Base-by-base conservation (phyloP, 164 flowering plant species). In the Saururus chinensis region DNA sequence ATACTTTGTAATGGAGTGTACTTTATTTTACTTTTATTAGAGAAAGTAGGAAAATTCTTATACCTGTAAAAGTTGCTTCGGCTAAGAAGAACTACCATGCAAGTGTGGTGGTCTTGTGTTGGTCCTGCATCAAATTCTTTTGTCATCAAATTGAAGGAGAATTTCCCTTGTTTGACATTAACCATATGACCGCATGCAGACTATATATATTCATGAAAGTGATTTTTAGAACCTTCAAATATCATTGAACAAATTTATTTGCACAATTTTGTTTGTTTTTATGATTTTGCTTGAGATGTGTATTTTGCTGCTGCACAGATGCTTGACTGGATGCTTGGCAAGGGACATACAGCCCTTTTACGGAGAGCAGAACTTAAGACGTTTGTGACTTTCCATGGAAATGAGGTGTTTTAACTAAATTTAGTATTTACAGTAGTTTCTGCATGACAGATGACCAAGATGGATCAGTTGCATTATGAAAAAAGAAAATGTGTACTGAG, bases 291-390 rank as follows among this genome's bases (percentile, higher is more conserved):
- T 0, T 22, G 11, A 26, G 26, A 37, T 6, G 14, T 25, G 10
- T 37, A 22, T 48, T 21, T 24, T 41, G 23, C 4, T 26, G 14
- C 22, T 56, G 56, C 69, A 53, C 72, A 89, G 98, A 70, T 92
- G 65, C 78, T 92, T 58, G 98, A 92, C 70, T 92, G 89, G 92
- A 81, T 92, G 87, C 64, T 91, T 74, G 96, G 98, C 23, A 85
- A 87, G 75, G 98, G 90, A 35, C 96, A 92, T 69, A 82, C 84
- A 64, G 89, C 74, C 56, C 87, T 92, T 71, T 70, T 88, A 57
- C 72, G 96, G 57, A 82, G 98, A 76, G 96, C 96, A 42, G 98
- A 92, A 80, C 89, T 88, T 35, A 87, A 92, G 78, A 92, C 98
- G 53, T 92, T 88, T 77, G 96, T 92, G 60, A 67, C 81, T 71